Conservation (phyloP, 2,329 filamentous ascomycete genomes). For the Onygenales sp. region DNA sequence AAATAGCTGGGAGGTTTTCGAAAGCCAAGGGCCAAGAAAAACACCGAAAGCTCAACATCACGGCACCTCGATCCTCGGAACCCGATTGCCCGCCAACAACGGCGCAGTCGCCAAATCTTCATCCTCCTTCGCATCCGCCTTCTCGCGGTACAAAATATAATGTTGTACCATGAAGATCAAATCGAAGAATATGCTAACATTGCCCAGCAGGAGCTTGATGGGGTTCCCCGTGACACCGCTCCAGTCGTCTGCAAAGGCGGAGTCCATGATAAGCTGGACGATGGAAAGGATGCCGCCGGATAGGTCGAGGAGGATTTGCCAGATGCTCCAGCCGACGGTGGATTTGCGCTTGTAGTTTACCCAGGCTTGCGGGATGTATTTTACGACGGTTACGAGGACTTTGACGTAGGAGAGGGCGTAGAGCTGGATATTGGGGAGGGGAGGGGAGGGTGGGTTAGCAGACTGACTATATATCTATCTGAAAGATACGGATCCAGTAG, state of each 20-base stretch:
- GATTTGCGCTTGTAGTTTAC: constrained; percentile 78
- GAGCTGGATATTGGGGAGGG: constrained; percentile 29
- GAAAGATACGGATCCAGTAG: background rate
- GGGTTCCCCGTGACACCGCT: constrained; percentile 84
- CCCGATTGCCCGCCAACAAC: background rate
- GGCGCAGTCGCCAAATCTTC: background rate
- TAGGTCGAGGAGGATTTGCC: constrained; percentile 75
- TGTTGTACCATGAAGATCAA: constrained; percentile 80
- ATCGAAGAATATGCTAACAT: constrained; percentile 80
- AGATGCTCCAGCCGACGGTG: constrained; percentile 80
- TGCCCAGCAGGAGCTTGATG: constrained; percentile 77
- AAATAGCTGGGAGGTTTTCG: no score
- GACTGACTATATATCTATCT: constrained; percentile 12
- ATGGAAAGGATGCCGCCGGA: constrained; percentile 73
- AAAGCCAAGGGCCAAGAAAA: background rate
- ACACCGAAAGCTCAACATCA: no score
- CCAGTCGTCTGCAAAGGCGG: constrained; percentile 77
- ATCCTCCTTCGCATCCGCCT: constrained; percentile 2
- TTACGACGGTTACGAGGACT: constrained; percentile 75
- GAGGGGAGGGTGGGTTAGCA: background rate
- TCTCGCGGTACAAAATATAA: constrained; percentile 61
- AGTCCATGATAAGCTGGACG: constrained; percentile 73
- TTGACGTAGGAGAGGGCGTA: constrained; percentile 79
- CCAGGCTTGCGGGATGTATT: constrained; percentile 81
- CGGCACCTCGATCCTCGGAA: no score